These are phyloP conservation scores for Phytomonas serpens DNA, from an alignment of 208 protist species.

Conservation along the genomic window DNA sequence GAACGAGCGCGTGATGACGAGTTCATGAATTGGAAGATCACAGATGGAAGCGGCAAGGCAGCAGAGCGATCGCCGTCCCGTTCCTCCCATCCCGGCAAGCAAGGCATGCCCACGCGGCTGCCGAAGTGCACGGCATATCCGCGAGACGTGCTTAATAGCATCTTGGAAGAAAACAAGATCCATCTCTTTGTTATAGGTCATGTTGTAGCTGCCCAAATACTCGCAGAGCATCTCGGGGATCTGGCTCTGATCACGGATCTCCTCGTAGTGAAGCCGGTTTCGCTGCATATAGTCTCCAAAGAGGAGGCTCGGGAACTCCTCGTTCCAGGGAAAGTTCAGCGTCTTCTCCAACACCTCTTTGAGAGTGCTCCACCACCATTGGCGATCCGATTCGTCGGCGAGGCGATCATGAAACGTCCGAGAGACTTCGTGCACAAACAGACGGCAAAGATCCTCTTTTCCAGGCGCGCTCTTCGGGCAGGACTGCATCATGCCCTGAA, in stretches of 20 bases:
- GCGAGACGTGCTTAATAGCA: conserved; percentile 92
- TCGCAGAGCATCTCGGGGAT: conserved; percentile 59
- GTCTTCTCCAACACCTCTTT: conserved; percentile 38
- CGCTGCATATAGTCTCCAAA: conserved; percentile 92
- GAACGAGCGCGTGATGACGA: conserved; percentile 90
- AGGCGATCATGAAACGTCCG: conserved; percentile 97
- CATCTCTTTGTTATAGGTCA: conserved; percentile 81
- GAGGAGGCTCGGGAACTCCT: conserved; percentile 57
- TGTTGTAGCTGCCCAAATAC: conserved; percentile 92
- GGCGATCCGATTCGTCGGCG: conserved; percentile 83
- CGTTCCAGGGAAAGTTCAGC: conserved; percentile 60
- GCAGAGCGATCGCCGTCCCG: conserved; percentile 93
- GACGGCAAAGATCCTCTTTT: conserved; percentile 44
- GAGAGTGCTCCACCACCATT: conserved; percentile 89
- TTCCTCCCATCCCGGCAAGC: conserved; percentile 96
- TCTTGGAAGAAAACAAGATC: conserved; percentile 97
- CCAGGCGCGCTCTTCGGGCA: conserved; percentile 47
- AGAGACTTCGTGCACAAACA: conserved; percentile 94
- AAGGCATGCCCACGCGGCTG: conserved; percentile 95
- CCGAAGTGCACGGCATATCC: conserved; percentile 94
- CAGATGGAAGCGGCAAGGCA: conserved; percentile 92
- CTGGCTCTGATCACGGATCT: conserved; percentile 39
- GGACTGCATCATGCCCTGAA: conserved; percentile 94
- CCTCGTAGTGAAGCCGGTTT: conserved; percentile 80
- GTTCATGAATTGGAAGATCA: conserved; percentile 82